phyloP scores from a whole-genome alignment of 129 eudicot genomes.

The Lactuca saligna region DNA sequence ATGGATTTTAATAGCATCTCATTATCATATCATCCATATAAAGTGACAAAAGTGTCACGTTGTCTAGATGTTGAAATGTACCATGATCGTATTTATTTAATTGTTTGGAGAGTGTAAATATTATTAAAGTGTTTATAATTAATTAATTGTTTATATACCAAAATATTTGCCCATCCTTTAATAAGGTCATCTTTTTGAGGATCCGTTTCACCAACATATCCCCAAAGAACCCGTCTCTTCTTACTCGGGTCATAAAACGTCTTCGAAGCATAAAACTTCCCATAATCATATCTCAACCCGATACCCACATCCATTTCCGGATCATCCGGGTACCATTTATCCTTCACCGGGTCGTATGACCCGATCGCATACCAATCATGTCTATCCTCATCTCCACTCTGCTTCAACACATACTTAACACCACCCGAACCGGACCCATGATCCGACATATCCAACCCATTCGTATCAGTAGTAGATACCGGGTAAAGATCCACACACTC shows the following conservation, averaged over 20 bases:
- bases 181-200: constrained; percentile 50
- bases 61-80: too few species aligned
- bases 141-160: constrained; percentile 39
- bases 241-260: constrained; percentile 75
- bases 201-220: constrained; percentile 82
- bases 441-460: constrained; percentile 59
- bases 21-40: not conserved
- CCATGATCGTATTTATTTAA: too few species aligned
- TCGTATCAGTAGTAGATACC: constrained; percentile 44
- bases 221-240: constrained; percentile 75
- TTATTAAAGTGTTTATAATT: not conserved
- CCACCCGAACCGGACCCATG: constrained; percentile 45
- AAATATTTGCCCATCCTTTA: constrained; percentile 85
- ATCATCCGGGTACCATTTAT: constrained; percentile 85
- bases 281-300: constrained; percentile 78
- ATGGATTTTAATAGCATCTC: not conserved
- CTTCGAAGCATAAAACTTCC: constrained; percentile 83
- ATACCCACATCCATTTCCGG: constrained; percentile 78
- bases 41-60: not conserved
- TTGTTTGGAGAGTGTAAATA: too few species aligned
- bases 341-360: constrained; percentile 45
- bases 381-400: constrained; percentile 69
- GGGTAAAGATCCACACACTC: constrained; percentile 97
- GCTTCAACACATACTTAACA: constrained; percentile 72
- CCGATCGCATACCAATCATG: constrained; percentile 86